Evolutionary conservation across 805 yeast genomes (phyloP).

Genomic region (Helenozyma rhizophorensis): DNA sequence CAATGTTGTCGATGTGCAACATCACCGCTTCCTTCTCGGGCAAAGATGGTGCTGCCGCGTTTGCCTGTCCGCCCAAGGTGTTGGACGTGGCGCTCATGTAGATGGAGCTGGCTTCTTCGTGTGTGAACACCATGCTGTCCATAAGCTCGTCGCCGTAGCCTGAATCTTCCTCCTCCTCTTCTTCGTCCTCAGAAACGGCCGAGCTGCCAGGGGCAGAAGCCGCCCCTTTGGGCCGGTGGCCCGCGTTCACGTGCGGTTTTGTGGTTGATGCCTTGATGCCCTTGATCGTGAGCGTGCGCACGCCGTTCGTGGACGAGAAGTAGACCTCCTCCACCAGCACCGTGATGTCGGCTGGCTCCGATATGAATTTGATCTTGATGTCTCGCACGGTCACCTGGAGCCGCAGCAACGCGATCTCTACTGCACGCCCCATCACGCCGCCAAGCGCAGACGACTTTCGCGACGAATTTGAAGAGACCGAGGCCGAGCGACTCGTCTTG

Average conservation of each 20-base stretch:
- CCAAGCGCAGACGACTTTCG: conserved; percentile 39
- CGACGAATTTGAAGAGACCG: no score
- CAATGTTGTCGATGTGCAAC: conserved; percentile 31
- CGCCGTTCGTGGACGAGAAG: conserved; percentile 43
- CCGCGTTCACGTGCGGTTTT: conserved; percentile 36
- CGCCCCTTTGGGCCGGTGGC: conserved; percentile 19
- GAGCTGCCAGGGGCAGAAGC: neutral
- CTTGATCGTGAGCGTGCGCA: conserved; percentile 34
- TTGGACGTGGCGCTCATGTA: conserved; percentile 80
- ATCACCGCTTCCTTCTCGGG: conserved; percentile 16
- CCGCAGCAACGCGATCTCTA: conserved; percentile 63
- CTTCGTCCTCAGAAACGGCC: neutral
- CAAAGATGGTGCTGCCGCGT: neutral
- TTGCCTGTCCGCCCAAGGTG: conserved; percentile 22
- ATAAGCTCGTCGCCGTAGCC: conserved; percentile 39
- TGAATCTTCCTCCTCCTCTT: conserved; percentile 9
- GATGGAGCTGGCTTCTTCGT: conserved; percentile 63
- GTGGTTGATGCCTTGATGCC: conserved; percentile 40
- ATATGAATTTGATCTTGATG: conserved; percentile 44
- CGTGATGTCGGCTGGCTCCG: conserved; percentile 40
- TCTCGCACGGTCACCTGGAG: conserved; percentile 48
- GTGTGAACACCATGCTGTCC: conserved; percentile 62
- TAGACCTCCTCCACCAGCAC: conserved; percentile 26
- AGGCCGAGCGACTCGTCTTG: no score
- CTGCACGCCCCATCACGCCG: conserved; percentile 57